Percentiles rank a stretch among this genome's conserved stretches.
phyloP scores from a whole-genome alignment of 345 rosid genomes.

The Turritis glabra region DNA sequence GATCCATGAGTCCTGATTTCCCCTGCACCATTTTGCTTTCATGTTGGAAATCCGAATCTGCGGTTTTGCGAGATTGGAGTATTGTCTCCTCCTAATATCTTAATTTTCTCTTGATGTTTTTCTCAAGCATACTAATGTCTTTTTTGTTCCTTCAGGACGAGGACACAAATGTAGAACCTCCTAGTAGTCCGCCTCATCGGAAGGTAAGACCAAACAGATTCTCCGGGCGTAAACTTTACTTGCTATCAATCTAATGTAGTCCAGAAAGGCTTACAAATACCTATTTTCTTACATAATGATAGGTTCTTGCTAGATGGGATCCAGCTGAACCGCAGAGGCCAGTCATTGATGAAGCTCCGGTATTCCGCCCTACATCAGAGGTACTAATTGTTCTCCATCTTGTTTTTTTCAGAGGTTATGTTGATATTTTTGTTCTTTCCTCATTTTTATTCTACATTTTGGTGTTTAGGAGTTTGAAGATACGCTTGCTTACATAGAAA shows the following conservation, averaged over 20 bases:
- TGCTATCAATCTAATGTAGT: not conserved
- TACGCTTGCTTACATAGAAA: slow-evolving; percentile 70
- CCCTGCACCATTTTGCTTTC: not conserved
- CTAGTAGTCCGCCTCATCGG: slow-evolving; percentile 24
- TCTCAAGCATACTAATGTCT: not conserved
- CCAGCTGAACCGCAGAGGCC: slow-evolving; percentile 62
- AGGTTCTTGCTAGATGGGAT: slow-evolving; percentile 74
- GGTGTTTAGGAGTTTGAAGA: slow-evolving; percentile 79
- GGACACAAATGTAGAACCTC: not conserved
- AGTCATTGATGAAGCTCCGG: slow-evolving; percentile 68
- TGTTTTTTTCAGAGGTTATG: not conserved
- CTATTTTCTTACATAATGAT: not conserved
- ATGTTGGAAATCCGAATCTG: not conserved
- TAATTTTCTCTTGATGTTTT: not conserved
- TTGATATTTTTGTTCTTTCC: not conserved
- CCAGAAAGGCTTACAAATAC: not conserved
- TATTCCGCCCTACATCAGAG: slow-evolving; percentile 70
- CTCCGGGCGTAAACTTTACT: not conserved
- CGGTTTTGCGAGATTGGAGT: not conserved
- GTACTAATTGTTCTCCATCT: slow-evolving; percentile 40
- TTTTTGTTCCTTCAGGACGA: slow-evolving; percentile 2
- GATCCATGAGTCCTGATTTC: not conserved
- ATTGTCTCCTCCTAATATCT: not conserved
- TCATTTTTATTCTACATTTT: slow-evolving; percentile 1
- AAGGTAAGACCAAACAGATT: slow-evolving; percentile 7